Evolutionary conservation across 768 basidiomycete species (phyloP).

Genomic region (Multifurca ochricompacta): DNA sequence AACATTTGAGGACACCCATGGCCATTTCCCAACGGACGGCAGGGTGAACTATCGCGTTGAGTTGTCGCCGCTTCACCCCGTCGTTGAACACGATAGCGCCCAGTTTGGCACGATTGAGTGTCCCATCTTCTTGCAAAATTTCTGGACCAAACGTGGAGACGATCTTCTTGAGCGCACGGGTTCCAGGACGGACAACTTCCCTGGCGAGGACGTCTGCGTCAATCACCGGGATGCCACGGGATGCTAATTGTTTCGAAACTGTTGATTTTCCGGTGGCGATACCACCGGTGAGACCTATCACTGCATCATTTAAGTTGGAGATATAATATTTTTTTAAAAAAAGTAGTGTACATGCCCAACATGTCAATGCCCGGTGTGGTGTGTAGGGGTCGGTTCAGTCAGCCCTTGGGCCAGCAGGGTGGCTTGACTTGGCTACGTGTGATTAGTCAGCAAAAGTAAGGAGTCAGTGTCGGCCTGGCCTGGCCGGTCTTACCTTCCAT

Average conservation of each 20-base stretch:
- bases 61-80: conserved; percentile 52
- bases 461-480: too few species aligned
- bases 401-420: too few species aligned
- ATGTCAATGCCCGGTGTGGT: neutral
- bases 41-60: conserved; percentile 88
- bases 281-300: conserved; percentile 92
- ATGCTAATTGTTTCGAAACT: conserved; percentile 66
- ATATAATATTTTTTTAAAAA: too few species aligned
- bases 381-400: too few species aligned
- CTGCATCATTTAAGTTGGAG: conserved; percentile 32
- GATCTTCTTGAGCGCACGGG: conserved; percentile 61
- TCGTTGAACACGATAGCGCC: conserved; percentile 83
- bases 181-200: conserved; percentile 77
- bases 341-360: neutral
- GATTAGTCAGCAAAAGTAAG: too few species aligned
- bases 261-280: conserved; percentile 97
- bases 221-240: conserved; percentile 68
- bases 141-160: conserved; percentile 60
- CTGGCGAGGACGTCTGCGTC: conserved; percentile 91
- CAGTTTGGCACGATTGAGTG: conserved; percentile 74
- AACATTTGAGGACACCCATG: conserved; percentile 54
- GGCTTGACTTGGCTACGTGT: too few species aligned
- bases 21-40: conserved; percentile 78
- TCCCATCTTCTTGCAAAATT: conserved; percentile 59
- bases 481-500: too few species aligned